phyloP scores from a whole-genome alignment of 768 basidiomycete genomes.

The Suillus discolor region DNA sequence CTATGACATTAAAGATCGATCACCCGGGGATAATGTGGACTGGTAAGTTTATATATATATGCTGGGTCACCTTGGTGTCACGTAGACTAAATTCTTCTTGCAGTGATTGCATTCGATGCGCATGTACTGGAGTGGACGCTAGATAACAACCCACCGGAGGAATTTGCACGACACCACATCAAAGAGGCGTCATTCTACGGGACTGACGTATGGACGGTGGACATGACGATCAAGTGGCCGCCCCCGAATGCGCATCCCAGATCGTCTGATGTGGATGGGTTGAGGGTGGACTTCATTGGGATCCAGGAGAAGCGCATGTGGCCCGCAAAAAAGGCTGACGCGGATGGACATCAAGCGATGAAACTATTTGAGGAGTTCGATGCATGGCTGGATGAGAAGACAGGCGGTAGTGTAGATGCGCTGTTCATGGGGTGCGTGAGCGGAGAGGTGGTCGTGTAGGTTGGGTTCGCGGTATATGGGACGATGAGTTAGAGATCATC shows the following conservation, averaged over 20 bases:
- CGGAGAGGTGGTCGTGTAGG: conserved; percentile 50
- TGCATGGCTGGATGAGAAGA: conserved; percentile 68
- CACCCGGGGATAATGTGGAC: conserved; percentile 91
- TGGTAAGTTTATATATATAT: conserved; percentile 41
- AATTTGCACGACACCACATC: conserved; percentile 81
- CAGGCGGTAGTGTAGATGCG: conserved; percentile 65
- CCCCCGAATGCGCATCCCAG: conserved; percentile 12
- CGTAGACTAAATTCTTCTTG: background rate
- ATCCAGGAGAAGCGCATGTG: conserved; percentile 85
- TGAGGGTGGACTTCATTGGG: conserved; percentile 77
- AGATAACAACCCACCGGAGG: conserved; percentile 76
- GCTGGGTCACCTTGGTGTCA: background rate
- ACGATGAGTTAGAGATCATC: background rate
- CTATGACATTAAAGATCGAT: conserved; percentile 64
- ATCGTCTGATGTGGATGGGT: conserved; percentile 25
- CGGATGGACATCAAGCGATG: conserved; percentile 62
- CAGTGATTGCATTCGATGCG: conserved; percentile 89
- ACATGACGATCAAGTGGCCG: conserved; percentile 67
- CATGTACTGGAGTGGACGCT: conserved; percentile 86
- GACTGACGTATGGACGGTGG: conserved; percentile 68
- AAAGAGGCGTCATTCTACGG: conserved; percentile 91
- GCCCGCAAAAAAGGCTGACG: conserved; percentile 64
- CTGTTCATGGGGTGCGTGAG: conserved; percentile 71
- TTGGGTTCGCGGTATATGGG: background rate
- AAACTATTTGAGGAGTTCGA: conserved; percentile 75